phyloP scores from a whole-genome alignment of 306 rosid genomes.

The Medicago ruthenica region DNA sequence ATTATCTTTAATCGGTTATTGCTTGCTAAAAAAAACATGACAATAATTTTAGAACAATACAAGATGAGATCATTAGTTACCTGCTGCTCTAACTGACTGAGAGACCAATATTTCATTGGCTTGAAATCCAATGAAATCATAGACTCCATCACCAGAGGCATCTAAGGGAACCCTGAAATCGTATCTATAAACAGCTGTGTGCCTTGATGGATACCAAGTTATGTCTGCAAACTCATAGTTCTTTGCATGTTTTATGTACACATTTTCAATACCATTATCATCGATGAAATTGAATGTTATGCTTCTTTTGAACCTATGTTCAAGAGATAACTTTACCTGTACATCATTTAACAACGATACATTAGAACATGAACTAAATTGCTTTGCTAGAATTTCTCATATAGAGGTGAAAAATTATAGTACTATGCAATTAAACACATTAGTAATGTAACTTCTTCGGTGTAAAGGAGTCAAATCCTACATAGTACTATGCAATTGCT shows the following conservation, averaged over 20 bases:
- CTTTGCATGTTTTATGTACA: conserved; percentile 59
- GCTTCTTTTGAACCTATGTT: conserved; percentile 74
- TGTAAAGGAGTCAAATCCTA: too few relatives aligned
- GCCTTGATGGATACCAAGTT: conserved; percentile 78
- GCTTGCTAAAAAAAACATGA: background rate
- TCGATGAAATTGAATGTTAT: conserved; percentile 56
- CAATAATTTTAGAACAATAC: background rate
- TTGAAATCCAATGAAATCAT: conserved; percentile 79
- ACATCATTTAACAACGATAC: too few relatives aligned
- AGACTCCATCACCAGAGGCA: conserved; percentile 56
- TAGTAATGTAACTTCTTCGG: too few relatives aligned
- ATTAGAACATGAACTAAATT: too few relatives aligned
- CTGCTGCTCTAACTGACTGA: conserved; percentile 59
- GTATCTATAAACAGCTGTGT: conserved; percentile 66
- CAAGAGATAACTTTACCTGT: conserved; percentile 68
- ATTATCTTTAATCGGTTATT: too few relatives aligned
- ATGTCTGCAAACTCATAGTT: conserved; percentile 73
- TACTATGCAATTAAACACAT: too few relatives aligned
- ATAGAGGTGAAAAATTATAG: too few relatives aligned
- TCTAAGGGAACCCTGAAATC: conserved; percentile 64
- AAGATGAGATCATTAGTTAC: conserved; percentile 36
- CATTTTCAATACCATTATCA: conserved; percentile 56
- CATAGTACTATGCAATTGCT: too few relatives aligned
- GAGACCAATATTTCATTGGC: conserved; percentile 56
- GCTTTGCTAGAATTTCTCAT: too few relatives aligned